Evolutionary conservation across 2,329 filamentous ascomycete genomes (phyloP).

Genomic region (Cytospora leucostoma): DNA sequence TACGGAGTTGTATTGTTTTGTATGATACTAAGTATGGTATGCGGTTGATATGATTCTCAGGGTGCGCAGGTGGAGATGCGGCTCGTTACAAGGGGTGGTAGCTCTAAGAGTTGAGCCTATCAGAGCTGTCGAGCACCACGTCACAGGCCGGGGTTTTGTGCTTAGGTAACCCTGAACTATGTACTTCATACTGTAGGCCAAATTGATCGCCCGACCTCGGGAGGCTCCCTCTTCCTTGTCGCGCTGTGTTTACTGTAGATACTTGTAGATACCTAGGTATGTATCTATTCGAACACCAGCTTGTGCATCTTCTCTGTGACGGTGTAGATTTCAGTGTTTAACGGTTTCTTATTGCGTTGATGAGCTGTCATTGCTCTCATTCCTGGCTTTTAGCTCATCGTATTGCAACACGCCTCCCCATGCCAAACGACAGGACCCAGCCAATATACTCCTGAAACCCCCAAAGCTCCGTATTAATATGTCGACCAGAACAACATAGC

Average conservation of each 20-base stretch:
- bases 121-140: constrained; percentile 1
- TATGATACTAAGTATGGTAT: not conserved
- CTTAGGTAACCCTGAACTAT: constrained; percentile 7
- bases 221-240: too few species aligned
- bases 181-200: not conserved
- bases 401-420: not conserved
- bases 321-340: too few species aligned
- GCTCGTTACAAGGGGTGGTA: constrained; percentile 3
- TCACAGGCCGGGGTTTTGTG: not conserved
- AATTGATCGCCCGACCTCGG: too few species aligned
- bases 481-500: not conserved
- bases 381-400: not conserved
- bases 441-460: constrained; percentile 3
- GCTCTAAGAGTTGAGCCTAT: constrained; percentile 6
- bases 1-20: not conserved
- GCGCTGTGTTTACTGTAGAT: too few species aligned
- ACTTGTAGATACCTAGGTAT: too few species aligned
- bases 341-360: too few species aligned
- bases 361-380: not conserved
- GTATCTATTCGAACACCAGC: not conserved
- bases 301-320: too few species aligned
- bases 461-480: constrained; percentile 10
- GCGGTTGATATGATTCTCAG: not conserved
- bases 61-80: not conserved
- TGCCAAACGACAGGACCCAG: not conserved